phyloP scores from a whole-genome alignment of 1,284 basidiomycete genomes.

The Tilletia indica region DNA sequence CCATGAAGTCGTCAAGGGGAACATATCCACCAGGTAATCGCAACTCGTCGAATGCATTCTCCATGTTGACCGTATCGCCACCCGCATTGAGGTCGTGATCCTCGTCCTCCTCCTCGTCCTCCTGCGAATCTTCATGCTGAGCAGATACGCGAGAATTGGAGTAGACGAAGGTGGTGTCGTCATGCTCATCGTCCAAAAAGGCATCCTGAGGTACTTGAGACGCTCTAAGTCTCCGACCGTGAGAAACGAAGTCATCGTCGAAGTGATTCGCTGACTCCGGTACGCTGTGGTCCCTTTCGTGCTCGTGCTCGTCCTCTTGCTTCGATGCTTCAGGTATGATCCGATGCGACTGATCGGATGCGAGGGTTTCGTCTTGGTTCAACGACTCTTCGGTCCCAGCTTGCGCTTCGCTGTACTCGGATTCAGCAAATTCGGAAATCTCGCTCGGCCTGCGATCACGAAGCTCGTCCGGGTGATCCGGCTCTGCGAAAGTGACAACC shows the following conservation, averaged over 20 bases:
- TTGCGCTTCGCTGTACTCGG: too few species aligned
- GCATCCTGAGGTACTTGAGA: constrained; percentile 11
- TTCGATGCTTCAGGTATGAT: too few species aligned
- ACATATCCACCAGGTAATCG: not conserved
- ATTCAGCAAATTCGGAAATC: too few species aligned
- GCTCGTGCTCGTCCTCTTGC: too few species aligned
- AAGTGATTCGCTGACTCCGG: not conserved
- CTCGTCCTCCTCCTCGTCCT: not conserved
- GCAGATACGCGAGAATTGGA: not conserved
- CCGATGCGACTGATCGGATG: too few species aligned
- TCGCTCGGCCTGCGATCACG: too few species aligned
- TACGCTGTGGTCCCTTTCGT: not conserved
- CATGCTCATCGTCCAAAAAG: constrained; percentile 2
- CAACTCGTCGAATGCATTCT: not conserved
- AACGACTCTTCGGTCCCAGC: too few species aligned
- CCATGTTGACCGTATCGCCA: not conserved
- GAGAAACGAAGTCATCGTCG: not conserved
- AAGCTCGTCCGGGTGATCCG: too few species aligned
- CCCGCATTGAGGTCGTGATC: not conserved
- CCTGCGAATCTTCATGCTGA: not conserved
- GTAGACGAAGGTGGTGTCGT: constrained; percentile 1
- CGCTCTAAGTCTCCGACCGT: not conserved
- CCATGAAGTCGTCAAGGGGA: not conserved
- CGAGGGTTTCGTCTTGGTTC: too few species aligned
- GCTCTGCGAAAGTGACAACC: too few species aligned